Base-by-base conservation (phyloP, 345 rosid species). In the Ceriops zippeliana region DNA sequence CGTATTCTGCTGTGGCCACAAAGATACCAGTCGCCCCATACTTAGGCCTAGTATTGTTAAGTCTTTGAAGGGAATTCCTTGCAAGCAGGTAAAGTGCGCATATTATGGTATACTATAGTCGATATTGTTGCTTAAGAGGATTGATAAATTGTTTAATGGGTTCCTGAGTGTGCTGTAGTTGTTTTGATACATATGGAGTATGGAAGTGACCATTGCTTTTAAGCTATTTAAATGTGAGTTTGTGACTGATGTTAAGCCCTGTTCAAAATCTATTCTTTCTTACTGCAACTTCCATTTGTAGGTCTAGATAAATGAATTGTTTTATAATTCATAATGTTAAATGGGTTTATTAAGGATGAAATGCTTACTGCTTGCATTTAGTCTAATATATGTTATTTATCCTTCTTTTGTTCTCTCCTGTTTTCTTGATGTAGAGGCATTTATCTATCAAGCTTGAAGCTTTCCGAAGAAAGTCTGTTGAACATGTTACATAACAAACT, bases 21-120 rank as follows among this genome's bases (percentile, higher is more conserved):
- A 75, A 76, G 91, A 89, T 70, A 86, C 86, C 27, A 80, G 72
- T 75, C 90, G 95, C 24, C 91, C 96, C 19, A 84, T 93, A 69
- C 89, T 89, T 72, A 85, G 85, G 74, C 97, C 97, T 68, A 87
- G 96, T 80, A 83, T 84, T 61, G 90, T 93, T 35, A 95, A 91
- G 75, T 86, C 96, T 64, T 66, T 93, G 79, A 86, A 89, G 70
- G 96, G 83, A 49, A 81, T 81, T 80, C 87, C 90, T 58, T 93
- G 92, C 83, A 87, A 86, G 82, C 96, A 89, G 97, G 97, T 90
- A 76, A 42, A 57, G 49, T 27, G 22, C 30, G 3, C 30, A 28
- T 56, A 54, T 70, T 26, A 61, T 60, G 30, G 30, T 28, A 28
- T 28, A 54, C 17, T 63, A 15, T 66, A 34, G 42, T 27, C 37